phyloP scores from a whole-genome alignment of 805 yeast genomes.

The Myxozyma lipomycoides region DNA sequence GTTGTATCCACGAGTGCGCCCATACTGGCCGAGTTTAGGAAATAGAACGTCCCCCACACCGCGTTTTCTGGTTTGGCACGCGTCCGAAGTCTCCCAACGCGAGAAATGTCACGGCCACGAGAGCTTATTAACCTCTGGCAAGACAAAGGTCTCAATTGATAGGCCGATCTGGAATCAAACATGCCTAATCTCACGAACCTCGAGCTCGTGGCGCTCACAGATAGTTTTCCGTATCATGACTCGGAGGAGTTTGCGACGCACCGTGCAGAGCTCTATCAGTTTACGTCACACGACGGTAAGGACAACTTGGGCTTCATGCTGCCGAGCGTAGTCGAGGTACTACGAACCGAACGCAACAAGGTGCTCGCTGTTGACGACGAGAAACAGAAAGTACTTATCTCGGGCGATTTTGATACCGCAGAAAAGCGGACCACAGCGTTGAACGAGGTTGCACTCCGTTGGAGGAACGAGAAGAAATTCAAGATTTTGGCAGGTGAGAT shows the following conservation, averaged over 20 bases:
- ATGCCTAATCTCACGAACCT: too few species aligned
- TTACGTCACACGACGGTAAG: constrained; percentile 31
- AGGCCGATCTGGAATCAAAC: too few species aligned
- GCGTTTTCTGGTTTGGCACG: too few species aligned
- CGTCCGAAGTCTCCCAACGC: too few species aligned
- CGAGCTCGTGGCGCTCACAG: constrained; percentile 19
- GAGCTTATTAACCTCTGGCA: too few species aligned
- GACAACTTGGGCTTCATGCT: constrained; percentile 31
- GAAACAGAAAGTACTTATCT: constrained; percentile 34
- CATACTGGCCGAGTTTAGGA: too few species aligned
- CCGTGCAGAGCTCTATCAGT: constrained; percentile 22
- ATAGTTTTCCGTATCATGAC: constrained; percentile 19
- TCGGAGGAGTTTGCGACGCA: constrained; percentile 1
- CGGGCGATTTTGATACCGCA: constrained; percentile 37
- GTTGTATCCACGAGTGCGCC: too few species aligned
- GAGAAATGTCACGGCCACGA: too few species aligned
- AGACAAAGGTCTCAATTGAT: too few species aligned
- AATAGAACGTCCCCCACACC: too few species aligned
- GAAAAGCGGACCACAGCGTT: constrained; percentile 43
- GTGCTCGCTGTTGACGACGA: constrained; percentile 32
- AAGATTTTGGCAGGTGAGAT: constrained; percentile 35
- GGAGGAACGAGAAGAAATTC: constrained; percentile 36
- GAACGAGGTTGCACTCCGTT: constrained; percentile 33
- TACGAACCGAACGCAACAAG: constrained; percentile 15
- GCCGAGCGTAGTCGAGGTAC: constrained; percentile 28